Conservation (phyloP, 345 rosid genomes). For the Melastoma malabathricum region DNA sequence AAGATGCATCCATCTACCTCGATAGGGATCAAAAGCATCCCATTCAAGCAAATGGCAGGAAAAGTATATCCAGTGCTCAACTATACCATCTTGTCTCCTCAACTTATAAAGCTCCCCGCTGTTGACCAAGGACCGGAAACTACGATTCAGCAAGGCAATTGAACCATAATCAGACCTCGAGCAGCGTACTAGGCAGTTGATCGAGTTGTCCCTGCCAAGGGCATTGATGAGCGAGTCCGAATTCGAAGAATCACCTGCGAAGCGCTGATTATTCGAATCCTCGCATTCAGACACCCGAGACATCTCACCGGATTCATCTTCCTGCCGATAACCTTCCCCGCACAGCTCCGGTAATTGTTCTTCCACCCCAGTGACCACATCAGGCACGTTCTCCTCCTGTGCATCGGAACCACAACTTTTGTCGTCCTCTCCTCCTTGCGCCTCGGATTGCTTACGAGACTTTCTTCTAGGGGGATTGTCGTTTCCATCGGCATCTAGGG, state of each 20-base stretch:
- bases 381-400: background rate
- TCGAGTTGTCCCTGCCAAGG: constrained; percentile 66
- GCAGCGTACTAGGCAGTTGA: constrained; percentile 56
- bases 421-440: background rate
- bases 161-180: constrained; percentile 40
- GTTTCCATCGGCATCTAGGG: constrained; percentile 17
- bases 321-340: background rate
- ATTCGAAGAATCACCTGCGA: constrained; percentile 41
- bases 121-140: constrained; percentile 18
- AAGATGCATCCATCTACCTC: constrained; percentile 31
- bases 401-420: constrained; percentile 1
- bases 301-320: background rate
- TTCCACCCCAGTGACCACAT: background rate
- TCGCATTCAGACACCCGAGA: background rate
- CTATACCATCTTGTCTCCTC: constrained; percentile 17
- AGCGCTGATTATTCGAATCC: constrained; percentile 9
- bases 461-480: constrained; percentile 19
- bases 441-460: constrained; percentile 7
- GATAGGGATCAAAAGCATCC: constrained; percentile 32
- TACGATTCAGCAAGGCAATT: constrained; percentile 22
- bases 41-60: constrained; percentile 33
- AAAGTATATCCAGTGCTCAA: constrained; percentile 37
- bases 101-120: constrained; percentile 22
- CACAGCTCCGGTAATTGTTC: background rate
- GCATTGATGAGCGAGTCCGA: constrained; percentile 53